Evolutionary conservation across 306 rosid species (phyloP), one percentile per base, ranked within the genome.

Genomic region (Carpinus viminea): DNA sequence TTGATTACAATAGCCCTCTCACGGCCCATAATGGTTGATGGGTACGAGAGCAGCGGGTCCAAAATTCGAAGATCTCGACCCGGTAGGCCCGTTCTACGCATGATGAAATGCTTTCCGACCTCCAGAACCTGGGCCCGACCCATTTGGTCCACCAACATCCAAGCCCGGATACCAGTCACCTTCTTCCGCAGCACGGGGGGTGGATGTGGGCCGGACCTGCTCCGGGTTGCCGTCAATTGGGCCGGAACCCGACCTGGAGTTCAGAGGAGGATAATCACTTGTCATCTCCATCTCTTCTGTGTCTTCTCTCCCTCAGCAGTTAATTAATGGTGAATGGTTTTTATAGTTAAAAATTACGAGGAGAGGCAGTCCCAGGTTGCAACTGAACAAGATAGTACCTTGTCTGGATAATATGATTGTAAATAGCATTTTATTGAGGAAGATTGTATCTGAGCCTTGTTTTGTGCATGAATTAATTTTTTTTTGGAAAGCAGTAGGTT

Each of bases 21-120:
- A 8, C 98, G 83, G 4, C 96, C 96, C 3, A 93, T 70, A 15
- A 93, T 85, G 1, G 96, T 88, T 2, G 96, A 91, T 0, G 97
- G 92, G 61, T 91, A 85, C 11, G 97, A 90, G 8, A 93, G 75
- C 21, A 81, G 12, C 18, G 97, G 96, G 79, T 93, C 97, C 0
- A 93, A 80, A 7, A 81, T 82, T 52, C 97, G 91, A 8, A 91
- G 96, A 55, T 93, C 96, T 5, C 97, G 92, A 0, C 93, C 96
- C 5, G 93, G 91, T 2, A 93, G 73, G 1, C 98, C 96, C 0
- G 96, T 91, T 11, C 93, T 92, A 9, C 85, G 80, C 97, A 90
- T 93, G 66, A 91, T 85, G 12, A 79, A 82, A 21, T 90, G 90
- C 65, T 88, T 93, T 0, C 88, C 94, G 7, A 80, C 86, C 73